Evolutionary conservation across 768 basidiomycete species (phyloP).

Genomic region (Podaxis pistillaris): DNA sequence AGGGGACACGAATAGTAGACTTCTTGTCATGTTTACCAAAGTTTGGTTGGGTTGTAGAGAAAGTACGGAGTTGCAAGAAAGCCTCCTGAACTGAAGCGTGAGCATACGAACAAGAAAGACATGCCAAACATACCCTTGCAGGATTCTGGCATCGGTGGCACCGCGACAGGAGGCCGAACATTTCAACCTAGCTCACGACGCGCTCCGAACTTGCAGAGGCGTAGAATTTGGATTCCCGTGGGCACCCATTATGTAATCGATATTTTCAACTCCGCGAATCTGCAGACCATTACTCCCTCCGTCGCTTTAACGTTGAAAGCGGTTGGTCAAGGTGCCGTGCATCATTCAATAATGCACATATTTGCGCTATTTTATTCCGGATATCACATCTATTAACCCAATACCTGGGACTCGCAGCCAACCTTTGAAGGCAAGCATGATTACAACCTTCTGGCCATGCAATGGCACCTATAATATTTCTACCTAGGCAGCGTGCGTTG

Average conservation of each 20-base stretch:
- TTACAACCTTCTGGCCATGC: not conserved
- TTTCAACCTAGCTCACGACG: conserved; percentile 5
- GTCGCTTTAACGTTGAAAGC: not conserved
- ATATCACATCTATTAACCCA: not conserved
- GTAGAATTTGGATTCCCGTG: not conserved
- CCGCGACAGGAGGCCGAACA: conserved; percentile 20
- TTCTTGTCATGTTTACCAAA: conserved; percentile 47
- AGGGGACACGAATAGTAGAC: conserved; percentile 52
- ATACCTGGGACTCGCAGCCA: not conserved
- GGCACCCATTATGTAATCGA: conserved; percentile 5
- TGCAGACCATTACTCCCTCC: not conserved
- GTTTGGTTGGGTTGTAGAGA: conserved; percentile 48
- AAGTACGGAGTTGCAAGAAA: conserved; percentile 25
- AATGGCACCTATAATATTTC: not conserved
- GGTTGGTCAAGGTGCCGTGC: not conserved
- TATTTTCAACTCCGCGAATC: conserved; percentile 8
- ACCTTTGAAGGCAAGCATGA: not conserved
- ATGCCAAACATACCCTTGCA: conserved; percentile 20
- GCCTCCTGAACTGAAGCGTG: conserved; percentile 6
- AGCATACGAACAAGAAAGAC: not conserved
- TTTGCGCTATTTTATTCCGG: not conserved
- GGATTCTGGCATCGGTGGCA: conserved; percentile 27
- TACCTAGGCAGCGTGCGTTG: not conserved
- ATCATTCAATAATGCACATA: not conserved
- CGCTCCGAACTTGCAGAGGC: not conserved